Percentiles rank a stretch among this genome's conserved stretches.
These are phyloP conservation scores for Veloporphyrellus conicus DNA, from an alignment of 1,284 basidiomycete genomes.

Conservation along the genomic window DNA sequence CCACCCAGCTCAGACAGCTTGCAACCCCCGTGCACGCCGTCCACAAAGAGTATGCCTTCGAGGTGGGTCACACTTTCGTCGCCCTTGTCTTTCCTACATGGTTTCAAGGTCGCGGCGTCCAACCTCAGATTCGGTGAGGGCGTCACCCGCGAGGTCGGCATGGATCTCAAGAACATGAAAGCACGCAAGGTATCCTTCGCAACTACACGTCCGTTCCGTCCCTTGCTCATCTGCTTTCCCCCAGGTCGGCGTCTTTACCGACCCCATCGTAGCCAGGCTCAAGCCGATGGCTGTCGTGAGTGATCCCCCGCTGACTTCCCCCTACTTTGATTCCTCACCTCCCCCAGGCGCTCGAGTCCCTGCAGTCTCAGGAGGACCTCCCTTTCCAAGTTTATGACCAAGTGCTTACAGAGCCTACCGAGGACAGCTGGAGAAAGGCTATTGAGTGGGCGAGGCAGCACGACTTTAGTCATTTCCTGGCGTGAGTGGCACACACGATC, in stretches of 20 bases:
- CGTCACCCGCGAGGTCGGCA: constrained; percentile 87
- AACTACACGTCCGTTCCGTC: not conserved
- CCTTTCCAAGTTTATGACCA: constrained; percentile 83
- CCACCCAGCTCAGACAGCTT: constrained; percentile 64
- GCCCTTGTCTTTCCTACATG: not conserved
- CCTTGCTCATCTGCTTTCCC: not conserved
- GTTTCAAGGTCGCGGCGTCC: constrained; percentile 76
- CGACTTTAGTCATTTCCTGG: constrained; percentile 91
- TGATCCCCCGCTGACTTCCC: constrained; percentile 6
- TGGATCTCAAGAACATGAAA: constrained; percentile 90
- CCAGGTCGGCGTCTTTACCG: constrained; percentile 92
- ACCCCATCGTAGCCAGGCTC: constrained; percentile 79
- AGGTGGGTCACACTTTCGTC: constrained; percentile 46
- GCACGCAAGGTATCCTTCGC: constrained; percentile 60
- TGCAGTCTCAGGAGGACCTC: constrained; percentile 69
- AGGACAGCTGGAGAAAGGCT: constrained; percentile 82
- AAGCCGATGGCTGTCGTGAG: constrained; percentile 77
- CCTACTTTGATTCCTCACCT: not conserved
- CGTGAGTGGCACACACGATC: constrained; percentile 43
- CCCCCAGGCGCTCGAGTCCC: constrained; percentile 68
- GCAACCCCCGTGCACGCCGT: constrained; percentile 80
- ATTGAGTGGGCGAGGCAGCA: constrained; percentile 84
- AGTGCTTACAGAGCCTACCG: constrained; percentile 88
- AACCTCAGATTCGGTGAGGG: constrained; percentile 88
- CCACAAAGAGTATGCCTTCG: constrained; percentile 94